Conservation (phyloP, 2,329 filamentous ascomycete genomes). For the Microcyclospora pomicola region DNA sequence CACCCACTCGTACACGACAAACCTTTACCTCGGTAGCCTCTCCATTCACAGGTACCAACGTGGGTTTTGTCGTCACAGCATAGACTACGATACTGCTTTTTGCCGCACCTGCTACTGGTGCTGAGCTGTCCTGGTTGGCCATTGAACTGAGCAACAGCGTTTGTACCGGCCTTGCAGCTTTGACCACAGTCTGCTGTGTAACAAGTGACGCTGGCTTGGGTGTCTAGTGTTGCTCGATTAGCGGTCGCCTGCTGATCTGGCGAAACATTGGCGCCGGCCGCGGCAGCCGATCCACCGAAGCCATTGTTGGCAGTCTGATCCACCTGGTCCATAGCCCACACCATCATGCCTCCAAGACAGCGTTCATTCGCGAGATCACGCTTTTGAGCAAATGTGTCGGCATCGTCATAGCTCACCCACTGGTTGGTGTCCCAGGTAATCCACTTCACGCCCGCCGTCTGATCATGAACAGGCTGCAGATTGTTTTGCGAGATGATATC, state of each 20-base stretch:
- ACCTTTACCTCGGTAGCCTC: too few species aligned
- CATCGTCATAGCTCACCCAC: constrained; percentile 30
- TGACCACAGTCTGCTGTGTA: background rate
- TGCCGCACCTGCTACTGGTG: too few species aligned
- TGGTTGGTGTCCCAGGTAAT: constrained; percentile 22
- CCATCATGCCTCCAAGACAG: constrained; percentile 20
- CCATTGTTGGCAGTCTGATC: background rate
- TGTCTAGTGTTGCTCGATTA: too few species aligned
- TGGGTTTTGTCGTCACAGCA: too few species aligned
- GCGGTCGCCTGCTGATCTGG: too few species aligned
- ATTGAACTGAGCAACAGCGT: too few species aligned
- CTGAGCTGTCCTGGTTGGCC: too few species aligned
- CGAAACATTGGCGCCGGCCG: background rate
- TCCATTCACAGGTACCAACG: too few species aligned
- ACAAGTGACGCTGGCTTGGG: too few species aligned
- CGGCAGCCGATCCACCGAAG: too few species aligned
- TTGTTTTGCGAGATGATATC: constrained; percentile 14
- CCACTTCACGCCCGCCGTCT: constrained; percentile 21
- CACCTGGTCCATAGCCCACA: constrained; percentile 5
- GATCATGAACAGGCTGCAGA: constrained; percentile 10
- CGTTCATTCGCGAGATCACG: constrained; percentile 17
- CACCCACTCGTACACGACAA: too few species aligned
- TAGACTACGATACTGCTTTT: too few species aligned
- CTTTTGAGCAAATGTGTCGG: constrained; percentile 23
- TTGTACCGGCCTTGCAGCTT: background rate